A percentile compares a stretch with the other conserved stretches of the same genome.
Conservation (phyloP, 2,329 filamentous ascomycete species). For the Paradendryphiella salina region DNA sequence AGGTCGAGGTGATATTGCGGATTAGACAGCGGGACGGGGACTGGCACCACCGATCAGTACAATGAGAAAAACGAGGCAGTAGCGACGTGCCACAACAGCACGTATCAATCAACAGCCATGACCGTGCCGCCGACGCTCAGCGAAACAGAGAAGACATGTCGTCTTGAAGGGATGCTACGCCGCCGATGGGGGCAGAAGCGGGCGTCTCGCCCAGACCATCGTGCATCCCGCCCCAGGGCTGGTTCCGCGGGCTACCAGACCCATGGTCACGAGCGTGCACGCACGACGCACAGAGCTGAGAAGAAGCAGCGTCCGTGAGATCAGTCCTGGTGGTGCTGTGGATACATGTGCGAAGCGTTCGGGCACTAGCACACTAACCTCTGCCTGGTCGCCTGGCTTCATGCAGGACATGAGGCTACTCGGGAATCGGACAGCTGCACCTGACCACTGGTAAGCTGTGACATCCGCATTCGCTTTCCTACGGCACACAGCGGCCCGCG, state of each 20-base stretch:
- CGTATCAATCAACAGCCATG: constrained; percentile 5
- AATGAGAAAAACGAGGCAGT: constrained; percentile 7
- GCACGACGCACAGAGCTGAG: background rate
- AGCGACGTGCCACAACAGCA: constrained; percentile 16
- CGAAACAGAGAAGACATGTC: constrained; percentile 1
- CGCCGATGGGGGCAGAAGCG: constrained; percentile 5
- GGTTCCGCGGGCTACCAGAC: background rate
- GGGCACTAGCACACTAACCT: constrained; percentile 2
- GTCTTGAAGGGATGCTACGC: constrained; percentile 3
- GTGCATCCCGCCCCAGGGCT: constrained; percentile 2
- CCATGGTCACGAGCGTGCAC: constrained; percentile 1
- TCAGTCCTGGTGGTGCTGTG: background rate
- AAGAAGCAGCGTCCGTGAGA: constrained; percentile 5
- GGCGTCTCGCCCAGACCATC: constrained; percentile 17
- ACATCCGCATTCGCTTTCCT: constrained; percentile 34
- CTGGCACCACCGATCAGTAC: constrained; percentile 12
- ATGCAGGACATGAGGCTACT: constrained; percentile 29
- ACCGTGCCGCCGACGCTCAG: constrained; percentile 1
- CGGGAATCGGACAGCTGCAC: constrained; percentile 20
- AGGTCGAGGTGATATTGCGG: constrained; percentile 13
- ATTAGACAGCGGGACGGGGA: constrained; percentile 13
- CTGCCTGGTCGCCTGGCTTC: constrained; percentile 12
- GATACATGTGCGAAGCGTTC: background rate
- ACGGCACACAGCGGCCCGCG: constrained; percentile 38
- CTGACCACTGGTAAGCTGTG: constrained; percentile 30